phyloP scores from a whole-genome alignment of 1,139 yeast genomes.

The Hyphopichia khmerensis region DNA sequence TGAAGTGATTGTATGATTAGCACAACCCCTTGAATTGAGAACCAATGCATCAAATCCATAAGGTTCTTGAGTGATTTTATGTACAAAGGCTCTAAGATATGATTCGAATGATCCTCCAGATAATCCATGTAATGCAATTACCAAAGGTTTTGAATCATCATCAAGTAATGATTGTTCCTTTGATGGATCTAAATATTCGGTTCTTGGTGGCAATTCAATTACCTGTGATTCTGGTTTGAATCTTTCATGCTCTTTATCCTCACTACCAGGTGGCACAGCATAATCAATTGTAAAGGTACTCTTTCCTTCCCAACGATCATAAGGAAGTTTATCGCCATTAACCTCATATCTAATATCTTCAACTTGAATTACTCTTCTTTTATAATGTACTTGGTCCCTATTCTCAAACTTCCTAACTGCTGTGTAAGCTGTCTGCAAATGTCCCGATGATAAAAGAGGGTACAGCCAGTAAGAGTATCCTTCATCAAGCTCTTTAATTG shows the following conservation, averaged over 20 bases:
- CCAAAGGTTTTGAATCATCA: conserved; percentile 47
- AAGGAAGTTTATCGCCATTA: conserved; percentile 29
- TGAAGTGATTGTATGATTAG: conserved; percentile 54
- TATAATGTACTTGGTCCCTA: conserved; percentile 36
- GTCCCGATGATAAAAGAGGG: conserved; percentile 43
- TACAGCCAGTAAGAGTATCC: conserved; percentile 36
- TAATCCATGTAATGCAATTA: conserved; percentile 57
- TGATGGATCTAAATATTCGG: conserved; percentile 37
- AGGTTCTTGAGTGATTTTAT: conserved; percentile 30
- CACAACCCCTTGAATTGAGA: conserved; percentile 60
- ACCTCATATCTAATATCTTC: conserved; percentile 29
- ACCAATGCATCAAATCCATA: conserved; percentile 53
- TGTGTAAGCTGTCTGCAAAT: conserved; percentile 48
- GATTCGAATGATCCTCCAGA: conserved; percentile 65
- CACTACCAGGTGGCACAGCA: conserved; percentile 22
- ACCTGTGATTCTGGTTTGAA: conserved; percentile 35
- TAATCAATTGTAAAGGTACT: conserved; percentile 44
- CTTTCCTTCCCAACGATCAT: conserved; percentile 43
- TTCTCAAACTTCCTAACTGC: conserved; percentile 39
- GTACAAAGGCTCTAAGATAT: conserved; percentile 48
- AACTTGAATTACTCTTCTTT: conserved; percentile 35
- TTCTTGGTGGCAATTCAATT: conserved; percentile 43
- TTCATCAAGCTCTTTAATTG: conserved; percentile 31
- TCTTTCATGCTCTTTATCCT: conserved; percentile 20
- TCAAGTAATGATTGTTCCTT: conserved; percentile 27